Base-by-base conservation (phyloP, 441 rosid genomes). In the Biscutella laevigata region DNA sequence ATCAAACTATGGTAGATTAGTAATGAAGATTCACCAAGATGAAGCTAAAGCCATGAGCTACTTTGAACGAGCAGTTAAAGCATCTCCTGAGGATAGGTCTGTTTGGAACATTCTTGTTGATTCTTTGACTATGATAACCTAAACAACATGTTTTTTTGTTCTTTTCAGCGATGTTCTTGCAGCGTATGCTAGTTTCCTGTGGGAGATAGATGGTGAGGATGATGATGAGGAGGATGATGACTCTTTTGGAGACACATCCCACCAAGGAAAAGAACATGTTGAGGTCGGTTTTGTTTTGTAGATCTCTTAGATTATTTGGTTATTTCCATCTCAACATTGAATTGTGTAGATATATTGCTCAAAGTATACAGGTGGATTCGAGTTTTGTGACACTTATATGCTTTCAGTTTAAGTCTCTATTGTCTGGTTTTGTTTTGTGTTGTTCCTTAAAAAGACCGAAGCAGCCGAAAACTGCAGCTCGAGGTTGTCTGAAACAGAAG, bases 151-250 rank as follows among this genome's bases (percentile, higher is more conserved):
- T 40, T 12, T 22, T 2, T 17, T 11, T 57, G 19, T 36, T n/a
- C 19, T 62, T 72, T 61, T 70, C 71, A 90, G 97, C 65, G 20
- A 77, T 59, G 67, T 86, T 71, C 77, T 82, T 54, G 97, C 78
- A 1, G 94, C 92, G 53, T 81, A 86, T 75, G 95, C 95, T 7
- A 71, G 79, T 67, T 84, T 84, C 66, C 82, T 84, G 36, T 90
- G 98, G 98, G 92, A 83, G 67, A 15, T 75, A 41, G 39, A 66
- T 2, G 49, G 1, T 17, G 70, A 65, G 0, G 37, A 50, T 20
- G 85, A 64, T 10, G 79, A 66, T 33, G n/a, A n/a, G n/a, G 78
- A 69, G 5, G 64, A 50, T 20, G 53, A 44, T 36, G 75, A 64
- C 4, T 39, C 35, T 38, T 29, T 8, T 8, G 69, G 41, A 49